Conservation (phyloP, 345 rosid genomes). For the Euphorbia peplus region DNA sequence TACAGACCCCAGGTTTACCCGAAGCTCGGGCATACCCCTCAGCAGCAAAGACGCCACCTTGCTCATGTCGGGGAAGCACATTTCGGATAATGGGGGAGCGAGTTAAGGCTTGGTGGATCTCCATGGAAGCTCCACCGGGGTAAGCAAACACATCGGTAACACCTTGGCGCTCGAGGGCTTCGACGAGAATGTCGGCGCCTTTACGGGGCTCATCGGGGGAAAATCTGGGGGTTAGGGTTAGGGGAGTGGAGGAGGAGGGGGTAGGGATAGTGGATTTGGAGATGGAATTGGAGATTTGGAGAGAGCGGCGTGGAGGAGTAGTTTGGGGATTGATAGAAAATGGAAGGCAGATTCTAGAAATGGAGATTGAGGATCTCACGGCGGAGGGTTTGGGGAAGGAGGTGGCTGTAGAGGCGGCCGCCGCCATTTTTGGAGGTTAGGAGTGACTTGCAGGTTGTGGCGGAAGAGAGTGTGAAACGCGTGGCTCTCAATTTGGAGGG, state of each 20-base stretch:
- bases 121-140: conserved; percentile 95
- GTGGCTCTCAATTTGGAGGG: neutral
- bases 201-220: conserved; percentile 73
- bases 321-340: conserved; percentile 18
- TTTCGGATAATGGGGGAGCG: conserved; percentile 74
- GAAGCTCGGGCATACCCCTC: conserved; percentile 93
- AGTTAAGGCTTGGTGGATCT: conserved; percentile 98
- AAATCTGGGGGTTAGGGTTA: conserved; percentile 39
- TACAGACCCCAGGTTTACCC: conserved; percentile 81
- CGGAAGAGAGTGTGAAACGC: neutral
- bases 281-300: conserved; percentile 33
- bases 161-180: conserved; percentile 85
- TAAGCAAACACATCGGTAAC: conserved; percentile 82
- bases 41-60: conserved; percentile 92
- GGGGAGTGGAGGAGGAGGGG: conserved; percentile 7
- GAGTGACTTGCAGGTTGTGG: neutral
- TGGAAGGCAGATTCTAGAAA: conserved; percentile 28
- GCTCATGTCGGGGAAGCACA: conserved; percentile 94
- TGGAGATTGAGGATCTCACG: conserved; percentile 23
- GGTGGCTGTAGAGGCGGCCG: conserved; percentile 16
- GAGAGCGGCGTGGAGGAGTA: conserved; percentile 25
- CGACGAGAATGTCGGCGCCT: conserved; percentile 91
- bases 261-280: conserved; percentile 28
- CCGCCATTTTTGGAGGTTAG: conserved; percentile 14
- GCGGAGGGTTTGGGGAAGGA: conserved; percentile 1